Evolutionary conservation across 2,329 filamentous ascomycete genomes (phyloP), one percentile per base, ranked within the genome.

Genomic region (Calycina herbarum): DNA sequence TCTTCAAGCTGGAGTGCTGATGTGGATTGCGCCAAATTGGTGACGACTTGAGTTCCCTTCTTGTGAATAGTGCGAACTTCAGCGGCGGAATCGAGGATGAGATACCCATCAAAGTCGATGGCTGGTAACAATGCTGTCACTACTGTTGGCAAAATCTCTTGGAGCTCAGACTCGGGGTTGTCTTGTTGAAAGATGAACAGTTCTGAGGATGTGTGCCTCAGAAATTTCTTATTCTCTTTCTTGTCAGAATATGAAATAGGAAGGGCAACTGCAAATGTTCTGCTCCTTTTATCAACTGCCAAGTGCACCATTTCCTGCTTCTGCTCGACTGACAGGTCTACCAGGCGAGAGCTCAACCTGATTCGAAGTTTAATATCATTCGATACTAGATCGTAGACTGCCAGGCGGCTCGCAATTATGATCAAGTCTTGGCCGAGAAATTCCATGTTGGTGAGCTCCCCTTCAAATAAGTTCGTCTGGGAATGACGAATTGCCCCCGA

Each of bases 371-470:
- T 84, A 58, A 94, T 82, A 71, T 89, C 85, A 72, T 96, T 91
- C 61, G 88, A 83, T 7, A 98, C 91, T 11, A 96, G 84, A 76
- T 99, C 91, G 82, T 93, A 97, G 42, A 97, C 89, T 51, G 87
- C 83, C 8, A 97, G 82, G 33, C 87, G 85, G 56, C 89, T 83
- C 0, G 92, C 92, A 1, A 97, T 80, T 57, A 91, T 84, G 65
- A 98, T 82, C 20, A 99, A 79, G 73, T 90, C 89, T 29, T 89
- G 88, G 1, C 88, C 89, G 2, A 95, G 78, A 62, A 96, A 89
- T 5, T 83, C 86, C 35, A 96, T 78, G n/a, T 85, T 86, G 65
- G 87, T 85, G 7, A 93, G 81, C 20, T 84, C 82, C 5, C 87
- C 86, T 61, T 83, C 83, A 78, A 90, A 89, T 56, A 94, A 79